Base-by-base conservation (phyloP, 2,329 filamentous ascomycete species). In the Neofusicoccum sp. region DNA sequence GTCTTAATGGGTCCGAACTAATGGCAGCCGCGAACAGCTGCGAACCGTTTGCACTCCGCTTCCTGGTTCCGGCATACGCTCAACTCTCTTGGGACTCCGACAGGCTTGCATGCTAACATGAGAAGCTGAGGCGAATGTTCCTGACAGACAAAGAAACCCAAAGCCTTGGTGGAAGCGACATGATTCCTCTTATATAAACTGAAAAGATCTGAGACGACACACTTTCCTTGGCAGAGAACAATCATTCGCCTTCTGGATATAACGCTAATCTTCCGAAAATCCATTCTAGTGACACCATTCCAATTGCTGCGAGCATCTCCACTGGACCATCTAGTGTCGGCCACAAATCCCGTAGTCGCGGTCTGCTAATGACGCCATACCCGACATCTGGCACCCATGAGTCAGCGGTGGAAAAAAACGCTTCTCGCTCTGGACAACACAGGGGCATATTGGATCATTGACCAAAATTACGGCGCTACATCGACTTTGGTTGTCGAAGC, bases 201-300 rank as follows among this genome's bases (percentile, higher is more conserved):
- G 61, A 63, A 63, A 63, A 63, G 61, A 63, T 59, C 61, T 63
- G 61, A 63, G 61, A 63, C 54, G 61, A 43, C 33, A 52, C 14
- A 22, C 11, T 44, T 44, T 16, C 31, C 16, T 9, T 33, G 29
- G 11, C 36, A 11, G 6, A 28, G 6, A 31, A 22, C 36, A 22
- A 47, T 4, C n/a, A 37, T 8, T 44, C 39, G 6, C n/a, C 6
- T 6, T n/a, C 37, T 16, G 29, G 9, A 43, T 1, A 37, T 6
- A 3, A 11, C 2, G 61, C 61, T 62, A 62, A 62, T 41, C 37
- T 48, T 22, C 14, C 31, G 3, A 7, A 14, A 4, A 4, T 29
- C 8, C 14, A 31, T n/a, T 29, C 31, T 48, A 62, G 60, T 34
- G 28, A 22, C 29, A 28, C 12, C 45, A 22, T 33, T 37, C 14